Percentiles rank a stretch among this genome's conserved stretches.
Conservation (phyloP, 192 early-diverging fungal species). For the Blastocladiella britannica region DNA sequence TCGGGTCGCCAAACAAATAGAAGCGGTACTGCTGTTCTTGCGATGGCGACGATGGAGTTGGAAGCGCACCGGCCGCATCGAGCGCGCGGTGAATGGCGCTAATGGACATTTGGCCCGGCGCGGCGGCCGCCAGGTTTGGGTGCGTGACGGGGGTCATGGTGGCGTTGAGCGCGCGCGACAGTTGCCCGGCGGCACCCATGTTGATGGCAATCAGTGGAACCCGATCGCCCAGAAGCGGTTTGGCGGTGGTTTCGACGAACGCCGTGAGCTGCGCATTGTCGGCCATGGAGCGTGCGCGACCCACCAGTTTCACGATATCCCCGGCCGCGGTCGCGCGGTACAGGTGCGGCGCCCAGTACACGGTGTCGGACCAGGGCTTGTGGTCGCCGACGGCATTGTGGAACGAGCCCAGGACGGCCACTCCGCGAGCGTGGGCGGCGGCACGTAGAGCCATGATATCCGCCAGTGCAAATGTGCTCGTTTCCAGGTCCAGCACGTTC, state of each 20-base stretch:
- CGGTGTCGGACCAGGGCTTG: neutral
- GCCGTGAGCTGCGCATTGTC: constrained; percentile 65
- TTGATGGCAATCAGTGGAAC: constrained; percentile 82
- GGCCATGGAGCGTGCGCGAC: constrained; percentile 42
- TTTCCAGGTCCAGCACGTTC: constrained; percentile 84
- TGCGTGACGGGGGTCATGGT: constrained; percentile 91
- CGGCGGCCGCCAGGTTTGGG: constrained; percentile 51
- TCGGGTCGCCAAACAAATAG: constrained; percentile 78
- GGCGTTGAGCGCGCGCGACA: constrained; percentile 74
- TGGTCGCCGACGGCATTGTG: constrained; percentile 1
- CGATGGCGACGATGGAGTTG: too few species aligned
- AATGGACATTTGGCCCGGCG: constrained; percentile 81
- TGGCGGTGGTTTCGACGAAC: constrained; percentile 29
- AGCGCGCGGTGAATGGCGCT: constrained; percentile 55
- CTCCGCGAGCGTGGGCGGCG: neutral
- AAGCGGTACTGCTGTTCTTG: constrained; percentile 44
- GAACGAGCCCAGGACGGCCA: neutral
- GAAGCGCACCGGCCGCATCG: constrained; percentile 40
- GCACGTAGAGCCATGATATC: neutral
- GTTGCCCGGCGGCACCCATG: constrained; percentile 78
- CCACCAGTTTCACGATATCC: constrained; percentile 86
- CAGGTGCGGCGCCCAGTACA: constrained; percentile 1
- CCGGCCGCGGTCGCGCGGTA: constrained; percentile 28
- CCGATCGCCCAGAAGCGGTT: constrained; percentile 1
- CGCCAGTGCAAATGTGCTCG: constrained; percentile 8